phyloP scores from a whole-genome alignment of 148 eudicot species.

The Vaccinium vitisidaea region DNA sequence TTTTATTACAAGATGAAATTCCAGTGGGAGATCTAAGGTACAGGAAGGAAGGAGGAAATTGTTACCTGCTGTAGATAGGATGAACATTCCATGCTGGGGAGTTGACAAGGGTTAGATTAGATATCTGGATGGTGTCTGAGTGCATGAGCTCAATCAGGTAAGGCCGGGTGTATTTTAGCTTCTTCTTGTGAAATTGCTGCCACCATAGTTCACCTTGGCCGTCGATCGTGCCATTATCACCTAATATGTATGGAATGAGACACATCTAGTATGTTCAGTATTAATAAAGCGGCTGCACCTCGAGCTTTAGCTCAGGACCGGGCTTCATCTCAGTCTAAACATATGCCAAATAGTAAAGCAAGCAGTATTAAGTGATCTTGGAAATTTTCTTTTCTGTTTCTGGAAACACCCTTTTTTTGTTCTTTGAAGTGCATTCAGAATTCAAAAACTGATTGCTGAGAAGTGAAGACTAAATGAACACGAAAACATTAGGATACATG shows the following conservation, averaged over 20 bases:
- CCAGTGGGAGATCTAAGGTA: not conserved
- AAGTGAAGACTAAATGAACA: not conserved
- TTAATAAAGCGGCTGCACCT: not conserved
- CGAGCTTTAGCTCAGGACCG: too few species aligned
- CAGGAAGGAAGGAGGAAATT: not conserved
- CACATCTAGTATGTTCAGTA: not conserved
- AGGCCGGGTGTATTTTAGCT: conserved; percentile 79
- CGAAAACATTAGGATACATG: too few species aligned
- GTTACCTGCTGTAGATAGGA: conserved; percentile 85
- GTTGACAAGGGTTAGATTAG: conserved; percentile 63
- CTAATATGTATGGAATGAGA: conserved; percentile 25
- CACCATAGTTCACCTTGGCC: conserved; percentile 93
- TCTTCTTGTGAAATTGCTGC: conserved; percentile 58
- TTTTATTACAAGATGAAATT: not conserved
- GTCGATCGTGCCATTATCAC: conserved; percentile 78
- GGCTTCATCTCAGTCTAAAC: not conserved
- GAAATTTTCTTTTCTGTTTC: not conserved
- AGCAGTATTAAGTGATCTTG: not conserved
- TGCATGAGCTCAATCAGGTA: conserved; percentile 79
- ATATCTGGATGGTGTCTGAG: conserved; percentile 65
- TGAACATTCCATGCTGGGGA: conserved; percentile 91
- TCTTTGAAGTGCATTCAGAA: not conserved
- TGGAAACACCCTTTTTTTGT: not conserved
- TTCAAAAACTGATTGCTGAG: not conserved
- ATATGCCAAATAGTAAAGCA: not conserved